Conservation (phyloP, 140 eudicot species). For the Bidens hawaiensis region DNA sequence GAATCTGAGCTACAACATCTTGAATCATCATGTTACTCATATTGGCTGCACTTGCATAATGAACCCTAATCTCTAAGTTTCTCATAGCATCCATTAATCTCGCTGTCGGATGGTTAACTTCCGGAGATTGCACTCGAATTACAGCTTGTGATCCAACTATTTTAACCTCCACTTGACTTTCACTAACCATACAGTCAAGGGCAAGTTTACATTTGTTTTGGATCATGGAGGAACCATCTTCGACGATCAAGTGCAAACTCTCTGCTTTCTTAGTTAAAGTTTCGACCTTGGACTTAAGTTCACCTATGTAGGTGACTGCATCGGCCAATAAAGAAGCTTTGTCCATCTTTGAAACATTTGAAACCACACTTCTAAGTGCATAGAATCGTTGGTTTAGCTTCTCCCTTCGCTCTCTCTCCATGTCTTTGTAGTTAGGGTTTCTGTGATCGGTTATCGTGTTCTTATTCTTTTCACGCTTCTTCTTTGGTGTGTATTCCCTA, state of each 20-base stretch:
- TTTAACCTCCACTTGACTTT: slow-evolving; percentile 45
- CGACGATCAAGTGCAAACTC: background rate
- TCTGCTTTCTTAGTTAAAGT: slow-evolving; percentile 13
- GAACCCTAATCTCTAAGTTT: slow-evolving; percentile 29
- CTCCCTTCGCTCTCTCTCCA: slow-evolving; percentile 51
- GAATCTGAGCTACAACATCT: slow-evolving; percentile 44
- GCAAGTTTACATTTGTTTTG: slow-evolving; percentile 1
- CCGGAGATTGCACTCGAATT: slow-evolving; percentile 38
- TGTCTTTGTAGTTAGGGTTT: slow-evolving; percentile 7
- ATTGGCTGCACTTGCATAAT: slow-evolving; percentile 45
- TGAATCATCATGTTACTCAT: slow-evolving; percentile 43
- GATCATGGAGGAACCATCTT: slow-evolving; percentile 1
- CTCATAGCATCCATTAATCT: slow-evolving; percentile 47
- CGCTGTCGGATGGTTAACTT: slow-evolving; percentile 36
- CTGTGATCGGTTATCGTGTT: background rate
- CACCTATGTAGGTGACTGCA: slow-evolving; percentile 53
- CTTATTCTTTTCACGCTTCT: background rate
- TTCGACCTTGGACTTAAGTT: slow-evolving; percentile 35
- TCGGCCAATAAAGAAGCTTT: slow-evolving; percentile 55
- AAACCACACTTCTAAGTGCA: slow-evolving; percentile 52
- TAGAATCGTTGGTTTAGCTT: slow-evolving; percentile 49
- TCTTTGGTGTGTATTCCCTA: background rate
- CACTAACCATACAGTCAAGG: background rate
- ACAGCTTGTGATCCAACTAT: slow-evolving; percentile 41
- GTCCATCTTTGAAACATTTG: slow-evolving; percentile 62